These are phyloP conservation scores for Rhizopus microsporus DNA, from an alignment of 371 early-diverging fungal species.

Conservation along the genomic window DNA sequence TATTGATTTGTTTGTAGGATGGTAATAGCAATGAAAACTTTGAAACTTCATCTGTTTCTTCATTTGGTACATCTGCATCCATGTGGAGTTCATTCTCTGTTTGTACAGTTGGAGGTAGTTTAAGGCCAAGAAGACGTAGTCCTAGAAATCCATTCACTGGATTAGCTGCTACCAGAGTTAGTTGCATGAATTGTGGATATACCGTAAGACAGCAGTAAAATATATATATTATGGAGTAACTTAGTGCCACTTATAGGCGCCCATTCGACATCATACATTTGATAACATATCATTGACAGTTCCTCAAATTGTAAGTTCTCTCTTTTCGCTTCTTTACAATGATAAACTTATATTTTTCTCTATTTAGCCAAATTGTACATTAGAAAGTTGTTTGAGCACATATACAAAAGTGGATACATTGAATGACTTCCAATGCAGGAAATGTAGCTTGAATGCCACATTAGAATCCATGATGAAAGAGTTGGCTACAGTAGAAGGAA, in stretches of 20 bases:
- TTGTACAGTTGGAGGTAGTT: conserved; percentile 47
- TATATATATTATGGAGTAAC: neutral
- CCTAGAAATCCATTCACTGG: conserved; percentile 74
- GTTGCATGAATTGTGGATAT: conserved; percentile 80
- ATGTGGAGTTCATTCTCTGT: conserved; percentile 59
- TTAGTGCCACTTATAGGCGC: conserved; percentile 40
- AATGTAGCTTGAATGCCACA: conserved; percentile 69
- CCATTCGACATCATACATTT: conserved; percentile 82
- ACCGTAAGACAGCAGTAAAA: conserved; percentile 41
- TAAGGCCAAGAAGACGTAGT: conserved; percentile 46
- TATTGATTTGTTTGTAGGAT: conserved; percentile 9
- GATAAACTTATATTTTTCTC: neutral
- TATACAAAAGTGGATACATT: conserved; percentile 75
- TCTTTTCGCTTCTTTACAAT: neutral
- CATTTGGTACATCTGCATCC: conserved; percentile 50
- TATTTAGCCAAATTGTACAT: conserved; percentile 50
- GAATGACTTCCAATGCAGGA: conserved; percentile 74
- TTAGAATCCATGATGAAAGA: conserved; percentile 49
- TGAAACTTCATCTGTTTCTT: conserved; percentile 51
- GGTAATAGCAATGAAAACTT: conserved; percentile 35
- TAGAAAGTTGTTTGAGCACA: conserved; percentile 67
- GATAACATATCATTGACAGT: conserved; percentile 78
- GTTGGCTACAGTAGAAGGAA: conserved; percentile 16
- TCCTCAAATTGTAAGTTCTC: conserved; percentile 55
- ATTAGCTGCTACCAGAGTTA: conserved; percentile 72